Conservation (phyloP, 2,329 filamentous ascomycete genomes). For the Phyllosticta citribraziliensis region DNA sequence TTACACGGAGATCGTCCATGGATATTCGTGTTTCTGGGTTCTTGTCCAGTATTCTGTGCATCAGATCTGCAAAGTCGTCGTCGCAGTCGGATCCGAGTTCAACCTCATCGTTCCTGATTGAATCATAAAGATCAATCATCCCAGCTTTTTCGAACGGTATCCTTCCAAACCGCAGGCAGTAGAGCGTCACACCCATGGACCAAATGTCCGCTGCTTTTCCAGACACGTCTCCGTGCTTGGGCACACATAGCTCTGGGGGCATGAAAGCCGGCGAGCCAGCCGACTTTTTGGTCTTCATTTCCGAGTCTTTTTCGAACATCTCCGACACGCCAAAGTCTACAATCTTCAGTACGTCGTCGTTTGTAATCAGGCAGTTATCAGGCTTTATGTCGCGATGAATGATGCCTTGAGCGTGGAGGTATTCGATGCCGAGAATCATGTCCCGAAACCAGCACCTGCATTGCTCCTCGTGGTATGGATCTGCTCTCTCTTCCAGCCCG, state of each 20-base stretch:
- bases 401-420: constrained; percentile 89
- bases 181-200: constrained; percentile 96
- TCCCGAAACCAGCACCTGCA: constrained; percentile 93
- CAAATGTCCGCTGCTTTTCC: constrained; percentile 90
- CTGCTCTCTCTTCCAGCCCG: constrained; percentile 69
- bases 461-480: constrained; percentile 71
- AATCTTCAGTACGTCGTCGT: constrained; percentile 89
- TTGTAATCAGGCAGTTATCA: constrained; percentile 83
- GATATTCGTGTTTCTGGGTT: constrained; percentile 72
- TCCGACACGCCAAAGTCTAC: constrained; percentile 99
- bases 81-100: constrained; percentile 55
- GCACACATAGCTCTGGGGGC: constrained; percentile 82
- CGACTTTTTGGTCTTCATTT: constrained; percentile 88
- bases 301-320: constrained; percentile 82
- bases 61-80: constrained; percentile 62
- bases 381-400: constrained; percentile 97
- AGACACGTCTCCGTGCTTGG: constrained; percentile 76
- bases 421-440: constrained; percentile 89
- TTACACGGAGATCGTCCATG: constrained; percentile 71
- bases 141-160: constrained; percentile 76
- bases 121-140: constrained; percentile 79
- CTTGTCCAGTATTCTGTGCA: constrained; percentile 68
- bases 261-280: constrained; percentile 92
- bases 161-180: constrained; percentile 78
- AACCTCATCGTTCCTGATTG: constrained; percentile 65